Conservation (phyloP, 192 early-diverging fungal genomes). For the Coemansia sp. region DNA sequence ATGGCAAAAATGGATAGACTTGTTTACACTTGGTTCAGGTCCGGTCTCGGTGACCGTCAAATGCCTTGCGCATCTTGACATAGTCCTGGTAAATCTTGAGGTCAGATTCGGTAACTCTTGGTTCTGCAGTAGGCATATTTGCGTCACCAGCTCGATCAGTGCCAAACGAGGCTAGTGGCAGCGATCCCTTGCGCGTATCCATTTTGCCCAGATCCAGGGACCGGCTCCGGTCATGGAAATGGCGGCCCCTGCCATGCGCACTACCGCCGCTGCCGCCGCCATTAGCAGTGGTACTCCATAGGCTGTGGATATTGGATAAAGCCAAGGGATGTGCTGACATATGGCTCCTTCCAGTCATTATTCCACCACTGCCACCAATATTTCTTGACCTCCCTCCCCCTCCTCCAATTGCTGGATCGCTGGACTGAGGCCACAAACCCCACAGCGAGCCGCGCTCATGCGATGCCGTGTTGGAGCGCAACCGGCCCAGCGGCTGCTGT, state of each 20-base stretch:
- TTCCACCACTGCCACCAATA: not conserved
- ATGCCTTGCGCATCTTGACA: constrained; percentile 39
- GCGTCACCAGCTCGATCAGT: not conserved
- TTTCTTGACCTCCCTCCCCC: not conserved
- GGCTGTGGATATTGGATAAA: not conserved
- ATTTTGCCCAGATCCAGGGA: constrained; percentile 32
- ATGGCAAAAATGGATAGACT: not conserved
- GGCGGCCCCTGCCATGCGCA: not conserved
- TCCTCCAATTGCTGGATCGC: not conserved
- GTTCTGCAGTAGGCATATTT: constrained; percentile 17
- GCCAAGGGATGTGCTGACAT: not conserved
- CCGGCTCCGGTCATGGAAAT: constrained; percentile 34
- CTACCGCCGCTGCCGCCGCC: not conserved
- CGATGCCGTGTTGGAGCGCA: constrained; percentile 22
- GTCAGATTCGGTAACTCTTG: constrained; percentile 40
- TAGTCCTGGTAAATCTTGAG: constrained; percentile 46
- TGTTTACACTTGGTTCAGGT: not conserved
- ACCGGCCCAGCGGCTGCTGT: too few species aligned
- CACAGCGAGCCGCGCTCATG: constrained; percentile 34
- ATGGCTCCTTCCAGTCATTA: not conserved
- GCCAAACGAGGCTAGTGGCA: not conserved
- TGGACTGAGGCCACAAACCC: constrained; percentile 25
- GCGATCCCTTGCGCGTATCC: not conserved
- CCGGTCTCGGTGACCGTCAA: constrained; percentile 13
- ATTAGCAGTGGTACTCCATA: not conserved